Evolutionary conservation across 345 rosid genomes (phyloP).

Genomic region (Populus euphratica): DNA sequence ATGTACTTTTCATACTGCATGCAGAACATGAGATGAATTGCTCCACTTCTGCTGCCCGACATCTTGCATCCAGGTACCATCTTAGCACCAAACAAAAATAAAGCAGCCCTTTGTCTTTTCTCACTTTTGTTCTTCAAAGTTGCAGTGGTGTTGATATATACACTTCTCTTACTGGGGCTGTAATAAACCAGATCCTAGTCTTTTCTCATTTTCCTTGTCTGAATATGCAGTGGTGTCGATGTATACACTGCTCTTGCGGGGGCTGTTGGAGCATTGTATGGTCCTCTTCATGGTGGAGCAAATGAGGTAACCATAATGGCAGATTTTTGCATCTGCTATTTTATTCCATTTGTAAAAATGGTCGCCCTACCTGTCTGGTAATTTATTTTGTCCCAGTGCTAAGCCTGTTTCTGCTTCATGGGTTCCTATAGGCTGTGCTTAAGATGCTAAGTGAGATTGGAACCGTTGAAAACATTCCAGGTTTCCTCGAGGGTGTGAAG

Average conservation of each 20-base stretch:
- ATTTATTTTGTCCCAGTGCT: neutral
- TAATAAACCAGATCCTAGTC: neutral
- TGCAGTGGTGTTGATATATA: conserved; percentile 91
- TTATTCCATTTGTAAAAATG: neutral
- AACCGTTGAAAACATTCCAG: conserved; percentile 85
- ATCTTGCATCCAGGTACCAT: conserved; percentile 87
- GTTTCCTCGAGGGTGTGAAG: conserved; percentile 88
- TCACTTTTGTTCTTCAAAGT: conserved; percentile 1
- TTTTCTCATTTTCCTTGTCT: neutral
- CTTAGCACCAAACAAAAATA: conserved; percentile 10
- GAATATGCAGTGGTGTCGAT: conserved; percentile 77
- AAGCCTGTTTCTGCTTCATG: conserved; percentile 3
- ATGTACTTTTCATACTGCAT: conserved; percentile 83
- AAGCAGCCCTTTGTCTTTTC: neutral
- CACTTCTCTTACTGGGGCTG: conserved; percentile 65
- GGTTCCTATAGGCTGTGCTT: conserved; percentile 76
- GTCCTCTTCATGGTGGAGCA: conserved; percentile 99
- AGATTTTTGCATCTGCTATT: neutral
- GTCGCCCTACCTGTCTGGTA: neutral
- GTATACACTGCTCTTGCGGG: conserved; percentile 93
- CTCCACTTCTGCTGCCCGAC: conserved; percentile 92
- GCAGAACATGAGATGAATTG: conserved; percentile 99
- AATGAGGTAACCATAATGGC: conserved; percentile 61
- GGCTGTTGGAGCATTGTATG: conserved; percentile 94
- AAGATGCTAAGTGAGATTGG: conserved; percentile 95